Conservation (phyloP, 2,329 filamentous ascomycete species). For the Nothopassalora personata region DNA sequence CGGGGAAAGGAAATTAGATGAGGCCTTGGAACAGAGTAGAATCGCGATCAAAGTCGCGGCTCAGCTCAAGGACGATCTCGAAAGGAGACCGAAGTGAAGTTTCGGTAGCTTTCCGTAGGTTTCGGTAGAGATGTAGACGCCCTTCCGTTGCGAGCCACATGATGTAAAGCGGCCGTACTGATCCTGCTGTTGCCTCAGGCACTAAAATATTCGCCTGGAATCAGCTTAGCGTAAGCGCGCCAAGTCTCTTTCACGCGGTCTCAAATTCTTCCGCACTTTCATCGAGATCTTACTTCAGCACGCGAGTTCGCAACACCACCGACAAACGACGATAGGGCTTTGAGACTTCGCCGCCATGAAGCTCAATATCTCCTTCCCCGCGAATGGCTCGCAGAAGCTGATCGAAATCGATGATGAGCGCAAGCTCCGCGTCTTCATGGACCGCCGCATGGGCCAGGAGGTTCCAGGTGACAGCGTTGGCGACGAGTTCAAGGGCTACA, state of each 20-base stretch:
- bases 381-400: constrained; percentile 99
- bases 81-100: not conserved
- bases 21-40: not conserved
- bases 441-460: constrained; percentile 93
- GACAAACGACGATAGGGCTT: not conserved
- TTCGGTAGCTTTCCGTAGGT: no score
- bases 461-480: constrained; percentile 90
- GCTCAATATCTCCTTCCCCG: constrained; percentile 81
- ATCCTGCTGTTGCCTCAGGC: not conserved
- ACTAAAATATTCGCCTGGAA: not conserved
- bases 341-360: constrained; percentile 50
- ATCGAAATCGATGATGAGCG: constrained; percentile 99
- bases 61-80: not conserved
- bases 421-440: constrained; percentile 98
- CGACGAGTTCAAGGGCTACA: constrained; percentile 99
- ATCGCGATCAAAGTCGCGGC: not conserved
- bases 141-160: no score
- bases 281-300: not conserved
- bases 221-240: not conserved
- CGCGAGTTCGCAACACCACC: not conserved
- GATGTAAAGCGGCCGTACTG: no score
- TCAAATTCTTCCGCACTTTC: not conserved
- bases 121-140: not conserved
- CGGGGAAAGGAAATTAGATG: not conserved
- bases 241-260: not conserved